Percentiles rank a stretch among this genome's conserved stretches.
phyloP scores from a whole-genome alignment of 2,329 filamentous ascomycete species.

The Corinectria fuckeliana region DNA sequence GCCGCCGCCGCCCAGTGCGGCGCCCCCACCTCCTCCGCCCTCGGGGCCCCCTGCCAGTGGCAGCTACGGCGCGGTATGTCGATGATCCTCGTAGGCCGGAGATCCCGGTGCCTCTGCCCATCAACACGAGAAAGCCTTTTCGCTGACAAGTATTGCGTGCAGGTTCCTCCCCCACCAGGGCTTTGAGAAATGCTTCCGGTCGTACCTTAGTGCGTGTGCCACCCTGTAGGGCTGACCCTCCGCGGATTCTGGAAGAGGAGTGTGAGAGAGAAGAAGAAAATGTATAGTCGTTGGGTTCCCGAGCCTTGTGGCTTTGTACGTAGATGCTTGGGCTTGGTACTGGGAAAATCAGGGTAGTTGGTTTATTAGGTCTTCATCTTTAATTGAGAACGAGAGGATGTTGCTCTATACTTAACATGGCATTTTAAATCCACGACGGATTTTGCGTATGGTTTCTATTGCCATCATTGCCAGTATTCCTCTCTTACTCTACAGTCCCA shows the following conservation, averaged over 20 bases:
- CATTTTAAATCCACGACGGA: neutral
- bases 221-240: neutral
- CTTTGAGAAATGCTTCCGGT: slow-evolving; percentile 44
- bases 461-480: neutral
- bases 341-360: slow-evolving; percentile 26
- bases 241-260: neutral
- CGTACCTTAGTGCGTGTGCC: neutral
- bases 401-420: neutral
- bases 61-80: slow-evolving; percentile 69
- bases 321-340: slow-evolving; percentile 31
- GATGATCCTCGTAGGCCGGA: neutral
- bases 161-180: slow-evolving; percentile 65
- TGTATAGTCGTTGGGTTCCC: slow-evolving; percentile 10
- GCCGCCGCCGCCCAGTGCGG: slow-evolving; percentile 61
- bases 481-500: neutral
- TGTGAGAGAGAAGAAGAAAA: neutral
- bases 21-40: slow-evolving; percentile 58
- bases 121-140: neutral
- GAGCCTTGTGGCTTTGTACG: slow-evolving; percentile 29
- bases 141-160: slow-evolving; percentile 23
- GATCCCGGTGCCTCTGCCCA: neutral
- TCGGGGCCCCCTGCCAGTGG: slow-evolving; percentile 53
- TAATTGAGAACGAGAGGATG: neutral
- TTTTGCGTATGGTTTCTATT: neutral
- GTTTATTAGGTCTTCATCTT: slow-evolving; percentile 15